Evolutionary conservation across 1,139 yeast genomes (phyloP).

Genomic region (Taphrina populina): DNA sequence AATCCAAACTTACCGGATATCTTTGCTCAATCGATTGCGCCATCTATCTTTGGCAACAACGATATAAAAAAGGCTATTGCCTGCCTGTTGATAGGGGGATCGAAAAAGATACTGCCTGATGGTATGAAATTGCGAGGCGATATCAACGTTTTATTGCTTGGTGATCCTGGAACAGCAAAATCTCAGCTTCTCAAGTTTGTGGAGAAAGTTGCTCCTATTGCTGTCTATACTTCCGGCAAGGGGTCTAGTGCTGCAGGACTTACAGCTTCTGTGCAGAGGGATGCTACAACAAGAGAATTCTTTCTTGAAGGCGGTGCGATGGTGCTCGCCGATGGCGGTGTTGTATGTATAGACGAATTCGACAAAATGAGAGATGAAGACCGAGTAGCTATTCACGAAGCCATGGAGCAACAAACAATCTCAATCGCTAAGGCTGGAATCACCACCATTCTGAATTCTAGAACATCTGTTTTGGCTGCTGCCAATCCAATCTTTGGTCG

Average conservation of each 20-base stretch:
- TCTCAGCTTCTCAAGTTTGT: conserved; percentile 93
- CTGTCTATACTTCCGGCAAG: conserved; percentile 96
- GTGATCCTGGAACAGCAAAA: conserved; percentile 99
- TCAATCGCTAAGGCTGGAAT: conserved; percentile 99
- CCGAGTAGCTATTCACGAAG: conserved; percentile 98
- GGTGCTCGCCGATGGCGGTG: conserved; percentile 99
- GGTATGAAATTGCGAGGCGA: conserved; percentile 97
- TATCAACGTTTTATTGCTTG: conserved; percentile 83
- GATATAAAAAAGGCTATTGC: conserved; percentile 93
- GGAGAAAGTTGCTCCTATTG: conserved; percentile 89
- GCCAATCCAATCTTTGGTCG: conserved; percentile 97
- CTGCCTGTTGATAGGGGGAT: conserved; percentile 90
- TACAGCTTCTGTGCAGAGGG: conserved; percentile 96
- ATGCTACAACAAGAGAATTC: conserved; percentile 80
- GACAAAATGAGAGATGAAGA: conserved; percentile 99
- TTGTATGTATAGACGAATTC: conserved; percentile 97
- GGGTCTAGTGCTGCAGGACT: conserved; percentile 99
- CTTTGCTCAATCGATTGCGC: conserved; percentile 89
- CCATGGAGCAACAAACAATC: conserved; percentile 99
- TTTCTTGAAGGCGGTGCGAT: conserved; percentile 98
- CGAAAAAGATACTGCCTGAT: conserved; percentile 87
- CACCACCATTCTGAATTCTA: conserved; percentile 88
- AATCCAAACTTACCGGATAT: conserved; percentile 79
- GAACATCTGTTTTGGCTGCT: conserved; percentile 95
- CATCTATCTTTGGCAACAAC: conserved; percentile 88